Evolutionary conservation across 2,329 filamentous ascomycete species (phyloP), one percentile per base, ranked within the genome.

Genomic region (Cordyceps cicadae): DNA sequence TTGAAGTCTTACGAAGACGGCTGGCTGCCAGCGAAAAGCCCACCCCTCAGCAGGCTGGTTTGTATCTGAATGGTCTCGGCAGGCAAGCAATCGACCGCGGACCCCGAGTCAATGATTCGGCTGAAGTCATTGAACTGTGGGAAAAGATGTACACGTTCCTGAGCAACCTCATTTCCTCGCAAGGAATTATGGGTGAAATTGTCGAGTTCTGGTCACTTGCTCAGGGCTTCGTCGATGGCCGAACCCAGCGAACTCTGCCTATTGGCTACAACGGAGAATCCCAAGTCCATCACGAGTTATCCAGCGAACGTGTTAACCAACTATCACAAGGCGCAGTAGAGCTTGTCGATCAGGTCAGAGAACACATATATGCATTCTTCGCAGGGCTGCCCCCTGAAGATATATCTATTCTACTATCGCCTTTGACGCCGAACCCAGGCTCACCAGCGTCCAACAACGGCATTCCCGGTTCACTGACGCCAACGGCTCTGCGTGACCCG

Each of bases 151-250:
- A 90, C 62, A 77, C 82, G 0, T 94, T 91, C 64, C 72, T 97
- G 63, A 86, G 77, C 11, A 84, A 82, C 48, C 79, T 99, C 45
- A 77, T 99, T 0, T 92, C 91, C 0, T 76, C 86, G 7, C 86
- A 87, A 64, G 94, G 94, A 4, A 81, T 97, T 17, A 78, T 99
- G 6, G 92, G 91, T 0, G 94, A 99, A 71, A 83, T 97, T 1
- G 76, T 96, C 19, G 92, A 96, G 64, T 97, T 96, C 72, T 97
- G 93, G 91, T 90, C 96, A 65, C 94, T 87, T 15, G 87, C 92
- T 0, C 87, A 95, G 68, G 89, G 89, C 0, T 99, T 99, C 71
- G 88, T 97, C 62, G 86, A 91, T 51, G 93, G 92, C 19, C 90
- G 84, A 64, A 88, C 89, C 29, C 93, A 97, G 71, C 86, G 84